phyloP scores from a whole-genome alignment of 2,329 filamentous ascomycete genomes.

The Chrysoporthe austroafricana region DNA sequence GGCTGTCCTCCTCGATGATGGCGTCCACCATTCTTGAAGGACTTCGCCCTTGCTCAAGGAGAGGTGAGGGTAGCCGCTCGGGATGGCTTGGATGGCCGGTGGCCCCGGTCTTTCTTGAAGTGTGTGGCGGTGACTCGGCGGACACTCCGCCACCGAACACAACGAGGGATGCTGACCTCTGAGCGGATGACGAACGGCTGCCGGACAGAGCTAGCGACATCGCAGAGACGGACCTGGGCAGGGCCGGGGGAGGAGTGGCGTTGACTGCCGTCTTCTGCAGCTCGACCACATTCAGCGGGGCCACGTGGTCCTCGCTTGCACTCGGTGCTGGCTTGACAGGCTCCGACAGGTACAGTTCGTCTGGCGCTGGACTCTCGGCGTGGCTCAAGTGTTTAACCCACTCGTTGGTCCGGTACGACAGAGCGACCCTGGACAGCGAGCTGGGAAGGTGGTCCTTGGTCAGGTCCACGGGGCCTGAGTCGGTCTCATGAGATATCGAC shows the following conservation, averaged over 20 bases:
- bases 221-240: constrained; percentile 36
- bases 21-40: constrained; percentile 29
- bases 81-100: constrained; percentile 26
- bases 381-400: constrained; percentile 89
- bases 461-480: constrained; percentile 52
- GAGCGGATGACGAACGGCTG: constrained; percentile 24
- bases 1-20: constrained; percentile 48
- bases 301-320: constrained; percentile 53
- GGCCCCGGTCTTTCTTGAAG: not conserved
- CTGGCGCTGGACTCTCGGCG: constrained; percentile 73
- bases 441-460: constrained; percentile 67
- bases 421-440: constrained; percentile 75
- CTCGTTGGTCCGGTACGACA: constrained; percentile 89
- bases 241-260: constrained; percentile 47
- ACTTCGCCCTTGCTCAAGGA: constrained; percentile 5
- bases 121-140: constrained; percentile 1
- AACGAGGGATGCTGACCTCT: not conserved
- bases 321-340: constrained; percentile 35
- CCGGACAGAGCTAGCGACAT: constrained; percentile 31
- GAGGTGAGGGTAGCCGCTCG: not conserved
- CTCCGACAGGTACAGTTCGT: constrained; percentile 55
- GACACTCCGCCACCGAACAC: constrained; percentile 1
- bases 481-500: constrained; percentile 44
- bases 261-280: constrained; percentile 66
- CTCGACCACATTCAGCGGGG: constrained; percentile 66